Evolutionary conservation across 257 asterid genomes (phyloP).

Genomic region (Solanum piurae): DNA sequence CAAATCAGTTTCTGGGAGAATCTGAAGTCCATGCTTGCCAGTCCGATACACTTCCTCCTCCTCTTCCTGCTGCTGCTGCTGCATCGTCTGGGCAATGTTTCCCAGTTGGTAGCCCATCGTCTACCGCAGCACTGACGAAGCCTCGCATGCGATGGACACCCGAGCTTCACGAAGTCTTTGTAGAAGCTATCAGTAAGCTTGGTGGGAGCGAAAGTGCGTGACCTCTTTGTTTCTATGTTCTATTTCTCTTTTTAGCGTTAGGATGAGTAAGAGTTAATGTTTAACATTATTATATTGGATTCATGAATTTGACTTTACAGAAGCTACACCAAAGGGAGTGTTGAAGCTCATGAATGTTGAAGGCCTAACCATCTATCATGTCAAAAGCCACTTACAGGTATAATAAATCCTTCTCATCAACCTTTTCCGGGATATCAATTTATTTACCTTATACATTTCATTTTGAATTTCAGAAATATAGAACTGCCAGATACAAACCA

Average conservation of each 20-base stretch:
- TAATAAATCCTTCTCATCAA: background rate
- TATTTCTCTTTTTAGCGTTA: background rate
- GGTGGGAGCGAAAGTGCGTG: conserved; percentile 81
- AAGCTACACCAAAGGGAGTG: conserved; percentile 82
- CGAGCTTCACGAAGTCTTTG: conserved; percentile 73
- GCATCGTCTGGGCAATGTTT: conserved; percentile 18
- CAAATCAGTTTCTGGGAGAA: conserved; percentile 34
- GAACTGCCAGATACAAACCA: conserved; percentile 76
- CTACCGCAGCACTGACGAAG: conserved; percentile 39
- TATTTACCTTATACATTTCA: background rate
- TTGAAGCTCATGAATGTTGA: conserved; percentile 78
- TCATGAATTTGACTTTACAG: background rate
- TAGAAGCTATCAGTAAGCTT: conserved; percentile 68
- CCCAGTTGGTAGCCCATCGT: conserved; percentile 30
- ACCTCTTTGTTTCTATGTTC: conserved; percentile 1
- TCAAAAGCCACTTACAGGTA: conserved; percentile 91
- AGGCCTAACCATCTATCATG: conserved; percentile 70
- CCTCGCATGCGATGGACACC: conserved; percentile 97
- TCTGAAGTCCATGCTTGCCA: conserved; percentile 12
- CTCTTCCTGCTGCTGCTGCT: conserved; percentile 12
- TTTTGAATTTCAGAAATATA: conserved; percentile 53
- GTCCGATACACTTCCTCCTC: conserved; percentile 21
- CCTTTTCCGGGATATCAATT: background rate
- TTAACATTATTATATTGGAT: background rate
- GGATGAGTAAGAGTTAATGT: background rate